Evolutionary conservation across 2,329 filamentous ascomycete species (phyloP).

Genomic region (Chaetomium strumarium): DNA sequence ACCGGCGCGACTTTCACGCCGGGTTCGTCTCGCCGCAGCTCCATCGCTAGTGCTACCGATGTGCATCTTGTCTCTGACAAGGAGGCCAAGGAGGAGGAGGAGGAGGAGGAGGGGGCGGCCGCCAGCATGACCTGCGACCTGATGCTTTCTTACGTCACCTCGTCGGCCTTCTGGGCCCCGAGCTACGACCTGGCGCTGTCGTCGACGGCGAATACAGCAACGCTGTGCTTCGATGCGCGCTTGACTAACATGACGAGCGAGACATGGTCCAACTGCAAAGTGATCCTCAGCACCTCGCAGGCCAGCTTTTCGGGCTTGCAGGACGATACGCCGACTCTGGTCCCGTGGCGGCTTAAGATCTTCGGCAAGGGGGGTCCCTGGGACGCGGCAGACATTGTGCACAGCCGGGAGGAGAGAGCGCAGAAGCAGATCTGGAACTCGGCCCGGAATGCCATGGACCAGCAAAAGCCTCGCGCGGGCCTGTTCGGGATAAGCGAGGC

Average conservation of each 20-base stretch:
- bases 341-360: conserved; percentile 52
- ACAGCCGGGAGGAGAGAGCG: conserved; percentile 36
- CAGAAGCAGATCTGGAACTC: conserved; percentile 29
- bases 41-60: conserved; percentile 47
- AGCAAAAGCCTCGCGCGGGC: conserved; percentile 30
- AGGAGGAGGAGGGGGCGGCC: too few species aligned
- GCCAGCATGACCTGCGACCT: conserved; percentile 37
- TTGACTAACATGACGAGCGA: conserved; percentile 58
- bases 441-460: conserved; percentile 22
- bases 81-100: conserved; percentile 37
- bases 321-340: conserved; percentile 48
- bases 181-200: conserved; percentile 58
- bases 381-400: conserved; percentile 28
- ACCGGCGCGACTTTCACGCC: conserved; percentile 36
- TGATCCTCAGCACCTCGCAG: conserved; percentile 59
- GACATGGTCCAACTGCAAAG: conserved; percentile 54
- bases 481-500: conserved; percentile 30
- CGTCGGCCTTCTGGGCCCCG: conserved; percentile 52
- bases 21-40: conserved; percentile 43
- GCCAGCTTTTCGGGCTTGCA: conserved; percentile 51
- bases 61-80: conserved; percentile 46
- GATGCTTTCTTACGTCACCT: conserved; percentile 54
- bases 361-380: conserved; percentile 25
- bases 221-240: conserved; percentile 56
- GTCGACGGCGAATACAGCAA: conserved; percentile 46